Evolutionary conservation across 305 asterid species (phyloP), one percentile per base, ranked within the genome.

Genomic region (Striga hermonthica): DNA sequence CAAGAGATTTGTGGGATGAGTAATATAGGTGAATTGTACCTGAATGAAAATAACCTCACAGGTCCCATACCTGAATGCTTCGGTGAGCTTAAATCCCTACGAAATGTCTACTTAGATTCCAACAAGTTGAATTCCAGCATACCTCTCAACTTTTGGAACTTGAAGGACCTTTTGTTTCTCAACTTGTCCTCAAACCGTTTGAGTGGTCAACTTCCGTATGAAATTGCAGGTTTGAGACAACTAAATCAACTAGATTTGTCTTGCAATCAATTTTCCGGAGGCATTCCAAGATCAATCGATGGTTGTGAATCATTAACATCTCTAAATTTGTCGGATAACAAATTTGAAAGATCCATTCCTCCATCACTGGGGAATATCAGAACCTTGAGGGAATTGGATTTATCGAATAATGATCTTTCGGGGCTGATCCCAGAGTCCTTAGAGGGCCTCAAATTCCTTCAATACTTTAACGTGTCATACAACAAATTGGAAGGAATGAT

Each of bases 161-260:
- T 78, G 9, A 28, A 3, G 6, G 75, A 71, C 38, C 41, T 74
- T 0, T 4, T 60, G 34, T 35, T 1, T 50, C 45, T 78, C 9
- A 16, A 59, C 14, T 64, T 74, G 57, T 34, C 61, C 6, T 66
- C 69, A 6, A 78, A 78, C 68, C 0, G 3, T 34, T 67, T 78
- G 14, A 71, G 60, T 45, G 82, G 82, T 2, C 44, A 12, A 5
- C 22, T 78, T 58, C 59, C 79, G 11, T 11, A 76, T 5, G 69
- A 52, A n/a, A 59, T 78, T 16, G 67, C 65, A 22, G 71, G 56
- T 48, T 39, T 70, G 45, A 68, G 71, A 4, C 65, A 74, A 11
- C 57, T 78, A 79, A 31, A 50, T 74, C 8, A 40, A 52, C 7
- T 76, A 7, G 53, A 72, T 38, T 43, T 76, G 34, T 76, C 80